These are phyloP conservation scores for Sclerotinia subarctica DNA, from an alignment of 2,329 filamentous ascomycete genomes.

Conservation along the genomic window DNA sequence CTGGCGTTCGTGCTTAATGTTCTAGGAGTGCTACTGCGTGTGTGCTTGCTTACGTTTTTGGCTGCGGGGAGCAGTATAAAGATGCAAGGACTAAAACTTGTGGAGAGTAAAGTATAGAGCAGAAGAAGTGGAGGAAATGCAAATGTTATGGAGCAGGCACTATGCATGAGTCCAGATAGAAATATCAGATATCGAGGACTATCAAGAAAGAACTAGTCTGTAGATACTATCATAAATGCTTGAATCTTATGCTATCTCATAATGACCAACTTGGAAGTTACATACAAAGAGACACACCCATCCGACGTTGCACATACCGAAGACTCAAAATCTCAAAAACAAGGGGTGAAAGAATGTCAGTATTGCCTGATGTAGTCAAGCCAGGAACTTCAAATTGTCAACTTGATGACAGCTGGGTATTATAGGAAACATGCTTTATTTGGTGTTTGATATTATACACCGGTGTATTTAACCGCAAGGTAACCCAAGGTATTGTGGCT, in stretches of 20 bases:
- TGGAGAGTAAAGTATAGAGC: not conserved
- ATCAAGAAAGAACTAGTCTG: not conserved
- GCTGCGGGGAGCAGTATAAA: too few species aligned
- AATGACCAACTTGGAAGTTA: not conserved
- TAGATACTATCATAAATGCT: not conserved
- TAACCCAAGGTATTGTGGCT: not conserved
- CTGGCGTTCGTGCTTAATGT: not conserved
- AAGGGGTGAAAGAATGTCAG: not conserved
- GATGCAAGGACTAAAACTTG: too few species aligned
- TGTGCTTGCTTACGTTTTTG: not conserved
- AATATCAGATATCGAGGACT: not conserved
- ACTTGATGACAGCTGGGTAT: not conserved
- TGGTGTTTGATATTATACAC: conserved; percentile 15
- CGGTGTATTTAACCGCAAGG: conserved; percentile 1
- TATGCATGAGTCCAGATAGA: not conserved
- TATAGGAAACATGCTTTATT: not conserved
- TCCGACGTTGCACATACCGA: not conserved
- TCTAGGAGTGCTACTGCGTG: not conserved
- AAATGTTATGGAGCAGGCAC: not conserved
- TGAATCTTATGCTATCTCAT: not conserved
- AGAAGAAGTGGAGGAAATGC: not conserved
- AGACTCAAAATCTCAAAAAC: too few species aligned
- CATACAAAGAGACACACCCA: not conserved
- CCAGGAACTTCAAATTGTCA: not conserved
- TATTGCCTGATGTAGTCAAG: not conserved